A percentile compares a stretch with the other conserved stretches of the same genome.
Evolutionary conservation across 78 protist genomes (phyloP).

Genomic region (Dictyostelium capitatum): DNA sequence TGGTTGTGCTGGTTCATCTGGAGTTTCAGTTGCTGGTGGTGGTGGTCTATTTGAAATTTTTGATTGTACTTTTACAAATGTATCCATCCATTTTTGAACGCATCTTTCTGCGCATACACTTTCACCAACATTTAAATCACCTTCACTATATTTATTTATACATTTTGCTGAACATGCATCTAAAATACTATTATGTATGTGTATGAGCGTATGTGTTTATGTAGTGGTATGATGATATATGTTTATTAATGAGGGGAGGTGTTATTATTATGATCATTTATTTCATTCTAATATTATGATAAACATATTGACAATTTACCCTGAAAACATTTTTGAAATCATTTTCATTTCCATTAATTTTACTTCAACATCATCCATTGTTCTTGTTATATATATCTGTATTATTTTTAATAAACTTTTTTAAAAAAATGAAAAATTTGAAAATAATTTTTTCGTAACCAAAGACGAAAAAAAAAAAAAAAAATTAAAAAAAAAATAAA

Average conservation of each 20-base stretch:
- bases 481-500: too few relatives aligned
- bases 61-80: slow-evolving; percentile 50
- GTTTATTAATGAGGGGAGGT: too few relatives aligned
- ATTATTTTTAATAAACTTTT: not conserved
- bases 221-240: not conserved
- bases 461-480: too few relatives aligned
- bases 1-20: not conserved
- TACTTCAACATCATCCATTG: slow-evolving; percentile 34
- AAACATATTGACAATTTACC: not conserved
- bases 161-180: slow-evolving; percentile 55
- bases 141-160: slow-evolving; percentile 40
- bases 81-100: slow-evolving; percentile 50
- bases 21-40: not conserved
- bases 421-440: too few relatives aligned
- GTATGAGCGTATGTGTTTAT: not conserved
- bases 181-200: slow-evolving; percentile 3
- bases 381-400: not conserved
- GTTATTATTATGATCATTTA: too few relatives aligned
- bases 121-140: slow-evolving; percentile 51
- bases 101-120: slow-evolving; percentile 63
- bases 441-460: too few relatives aligned
- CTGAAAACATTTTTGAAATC: slow-evolving; percentile 23
- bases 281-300: not conserved
- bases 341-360: slow-evolving; percentile 58
- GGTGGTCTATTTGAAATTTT: not conserved